Percentiles rank a stretch among this genome's conserved stretches.
These are phyloP conservation scores for Phalaenopsis equestris DNA, from an alignment of 106 monocot genomes.

Conservation along the genomic window DNA sequence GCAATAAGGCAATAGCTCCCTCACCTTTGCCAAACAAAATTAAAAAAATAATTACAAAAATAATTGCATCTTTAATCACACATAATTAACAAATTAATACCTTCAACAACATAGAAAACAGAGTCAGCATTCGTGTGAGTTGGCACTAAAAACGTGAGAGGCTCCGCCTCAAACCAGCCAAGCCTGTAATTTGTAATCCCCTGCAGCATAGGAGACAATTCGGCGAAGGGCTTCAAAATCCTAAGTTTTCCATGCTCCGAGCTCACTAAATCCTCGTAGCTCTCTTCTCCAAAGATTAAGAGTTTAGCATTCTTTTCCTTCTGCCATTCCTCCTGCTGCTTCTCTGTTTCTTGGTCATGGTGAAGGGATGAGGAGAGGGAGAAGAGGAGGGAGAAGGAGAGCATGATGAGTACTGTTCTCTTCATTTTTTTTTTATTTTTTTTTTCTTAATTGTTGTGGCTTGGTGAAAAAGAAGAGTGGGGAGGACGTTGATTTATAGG, in stretches of 20 bases:
- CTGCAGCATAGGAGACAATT: conserved; percentile 14
- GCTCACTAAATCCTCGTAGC: conserved; percentile 14
- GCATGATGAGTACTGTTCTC: not conserved
- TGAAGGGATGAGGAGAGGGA: not conserved
- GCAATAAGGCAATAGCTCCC: conserved; percentile 23
- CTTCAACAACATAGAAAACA: conserved; percentile 28
- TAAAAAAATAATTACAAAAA: too few species aligned
- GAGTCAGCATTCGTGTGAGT: conserved; percentile 34
- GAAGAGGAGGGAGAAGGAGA: not conserved
- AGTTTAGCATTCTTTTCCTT: conserved; percentile 8
- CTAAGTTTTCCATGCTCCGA: conserved; percentile 29
- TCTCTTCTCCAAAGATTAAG: conserved; percentile 21
- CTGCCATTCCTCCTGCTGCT: not conserved
- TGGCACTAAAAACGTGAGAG: conserved; percentile 36
- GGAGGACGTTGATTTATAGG: not conserved
- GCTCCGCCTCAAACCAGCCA: conserved; percentile 22
- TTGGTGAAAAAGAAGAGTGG: not conserved
- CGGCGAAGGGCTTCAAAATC: conserved; percentile 19
- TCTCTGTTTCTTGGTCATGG: not conserved
- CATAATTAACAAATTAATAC: conserved; percentile 8
- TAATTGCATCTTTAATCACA: not conserved
- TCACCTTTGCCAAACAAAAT: conserved; percentile 4
- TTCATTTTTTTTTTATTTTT: not conserved
- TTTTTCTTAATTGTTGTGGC: not conserved
- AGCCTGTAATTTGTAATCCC: conserved; percentile 38